Conservation (phyloP, 2,329 filamentous ascomycete genomes). For the Beauveria pseudobassiana region DNA sequence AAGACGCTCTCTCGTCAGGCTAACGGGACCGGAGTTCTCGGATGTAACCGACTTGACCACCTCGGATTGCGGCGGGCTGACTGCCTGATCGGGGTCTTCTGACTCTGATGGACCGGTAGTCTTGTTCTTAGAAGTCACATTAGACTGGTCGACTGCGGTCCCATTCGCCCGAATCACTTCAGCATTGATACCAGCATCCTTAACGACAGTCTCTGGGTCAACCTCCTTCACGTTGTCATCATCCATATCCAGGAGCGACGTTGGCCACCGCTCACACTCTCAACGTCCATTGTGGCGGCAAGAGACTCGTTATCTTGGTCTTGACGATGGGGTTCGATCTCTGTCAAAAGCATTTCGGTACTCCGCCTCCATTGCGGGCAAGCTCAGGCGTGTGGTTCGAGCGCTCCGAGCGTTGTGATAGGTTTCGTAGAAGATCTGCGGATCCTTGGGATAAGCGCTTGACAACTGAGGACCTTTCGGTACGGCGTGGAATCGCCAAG, state of each 20-base stretch:
- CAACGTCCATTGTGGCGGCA: conserved; percentile 49
- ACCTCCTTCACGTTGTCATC: neutral
- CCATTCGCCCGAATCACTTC: neutral
- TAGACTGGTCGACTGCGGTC: neutral
- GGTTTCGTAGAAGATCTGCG: conserved; percentile 25
- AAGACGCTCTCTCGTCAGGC: conserved; percentile 53
- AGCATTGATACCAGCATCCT: neutral
- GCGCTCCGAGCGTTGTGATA: conserved; percentile 24
- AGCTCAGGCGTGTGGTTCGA: conserved; percentile 1
- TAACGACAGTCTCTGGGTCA: neutral
- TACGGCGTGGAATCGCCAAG: conserved; percentile 13
- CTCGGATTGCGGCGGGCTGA: conserved; percentile 17
- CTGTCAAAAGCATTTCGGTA: conserved; percentile 38
- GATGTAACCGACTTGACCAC: conserved; percentile 35
- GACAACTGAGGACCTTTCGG: conserved; percentile 32
- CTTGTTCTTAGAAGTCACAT: neutral
- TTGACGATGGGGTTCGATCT: conserved; percentile 16
- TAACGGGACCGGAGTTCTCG: conserved; percentile 35
- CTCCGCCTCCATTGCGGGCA: conserved; percentile 26
- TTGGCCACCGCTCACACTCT: conserved; percentile 36
- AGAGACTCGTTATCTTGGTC: conserved; percentile 45
- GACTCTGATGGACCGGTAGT: neutral
- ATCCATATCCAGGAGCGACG: conserved; percentile 19
- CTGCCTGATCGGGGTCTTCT: neutral
- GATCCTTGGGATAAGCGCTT: conserved; percentile 44